Base-by-base conservation (phyloP, 2,329 filamentous ascomycete species). In the Cladophialophora psammophila region DNA sequence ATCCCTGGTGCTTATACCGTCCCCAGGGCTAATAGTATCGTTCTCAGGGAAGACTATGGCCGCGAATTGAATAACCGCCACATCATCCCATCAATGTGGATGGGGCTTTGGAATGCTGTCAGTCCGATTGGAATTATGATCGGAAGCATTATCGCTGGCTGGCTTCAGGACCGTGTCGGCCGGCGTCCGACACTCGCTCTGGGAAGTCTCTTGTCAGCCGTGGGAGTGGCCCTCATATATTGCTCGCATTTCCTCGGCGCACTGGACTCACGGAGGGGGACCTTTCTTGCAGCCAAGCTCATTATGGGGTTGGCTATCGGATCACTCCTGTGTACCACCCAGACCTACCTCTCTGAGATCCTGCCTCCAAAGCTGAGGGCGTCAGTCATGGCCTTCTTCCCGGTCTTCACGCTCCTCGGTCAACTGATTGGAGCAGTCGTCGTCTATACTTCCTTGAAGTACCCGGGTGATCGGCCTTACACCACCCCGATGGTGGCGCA, bases 261-360 rank as follows among this genome's bases (percentile, higher is more conserved):
- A 9, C 74, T 77, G 18, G 70, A 73, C 35, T 64, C 67, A 8
- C 77, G 79, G 15, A 75, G 80, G 4, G 73, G 74, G 34, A 70
- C 81, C 9, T 84, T 84, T 70, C 76, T 84, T 3, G 76, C 77
- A 1, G 83, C 80, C 42, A 83, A 84, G 65, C 75, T 81, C n/a
- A 72, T 83, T 18, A 80, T 83, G 63, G 82, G 83, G 8, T 72
- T 79, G 55, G 76, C 80, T 1, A 79, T 84, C 42, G 83, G 83
- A 12, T 78, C 81, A 55, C 75, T 83, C 61, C 80, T 81, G 74
- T 76, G 78, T 42, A 78, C 78, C 7, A 76, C 77, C 3, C 77
- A 81, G 65, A 85, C 83, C 0, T 85, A 84, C 74, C 79, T 84
- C 70, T 84, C 83, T 13, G 84, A 86, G 68, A 80, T 83, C n/a